These are phyloP conservation scores for Xylaria bambusicola DNA, from an alignment of 495 filamentous ascomycete species.

Conservation along the genomic window DNA sequence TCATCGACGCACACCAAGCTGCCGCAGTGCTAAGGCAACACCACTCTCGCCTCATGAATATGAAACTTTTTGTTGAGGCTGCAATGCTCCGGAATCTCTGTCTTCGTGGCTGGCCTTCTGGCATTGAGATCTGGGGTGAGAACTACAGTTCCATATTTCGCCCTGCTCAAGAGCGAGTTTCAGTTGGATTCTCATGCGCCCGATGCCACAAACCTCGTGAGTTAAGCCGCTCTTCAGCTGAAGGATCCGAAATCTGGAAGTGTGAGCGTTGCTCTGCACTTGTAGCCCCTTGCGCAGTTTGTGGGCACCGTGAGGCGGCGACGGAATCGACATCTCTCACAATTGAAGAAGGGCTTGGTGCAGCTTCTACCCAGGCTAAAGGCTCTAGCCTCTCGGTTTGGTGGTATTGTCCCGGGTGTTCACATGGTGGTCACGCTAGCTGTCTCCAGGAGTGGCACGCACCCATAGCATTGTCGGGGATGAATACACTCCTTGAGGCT, in stretches of 20 bases:
- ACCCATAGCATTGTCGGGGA: constrained; percentile 24
- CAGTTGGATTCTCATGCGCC: constrained; percentile 51
- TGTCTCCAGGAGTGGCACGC: constrained; percentile 70
- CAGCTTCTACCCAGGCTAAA: constrained; percentile 20
- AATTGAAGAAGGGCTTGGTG: constrained; percentile 33
- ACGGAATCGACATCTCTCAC: constrained; percentile 20
- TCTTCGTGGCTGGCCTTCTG: constrained; percentile 50
- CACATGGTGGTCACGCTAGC: constrained; percentile 70
- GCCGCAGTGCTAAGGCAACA: constrained; percentile 62
- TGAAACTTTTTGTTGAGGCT: constrained; percentile 68
- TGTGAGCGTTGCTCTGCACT: constrained; percentile 46
- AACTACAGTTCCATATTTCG: constrained; percentile 63
- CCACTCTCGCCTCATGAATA: constrained; percentile 62
- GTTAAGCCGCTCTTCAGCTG: constrained; percentile 42
- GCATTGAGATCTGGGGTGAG: constrained; percentile 42
- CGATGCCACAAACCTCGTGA: constrained; percentile 55
- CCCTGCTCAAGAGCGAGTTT: constrained; percentile 51
- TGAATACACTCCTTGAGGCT: constrained; percentile 13
- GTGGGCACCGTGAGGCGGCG: constrained; percentile 40
- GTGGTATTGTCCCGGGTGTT: constrained; percentile 74
- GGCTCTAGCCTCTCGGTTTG: constrained; percentile 49
- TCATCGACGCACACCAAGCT: constrained; percentile 52
- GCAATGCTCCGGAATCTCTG: constrained; percentile 69
- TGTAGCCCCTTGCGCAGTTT: constrained; percentile 49
- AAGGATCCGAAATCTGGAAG: constrained; percentile 45